Conservation (phyloP, 2,329 filamentous ascomycete genomes). For the Tolypocladium pustulatum region DNA sequence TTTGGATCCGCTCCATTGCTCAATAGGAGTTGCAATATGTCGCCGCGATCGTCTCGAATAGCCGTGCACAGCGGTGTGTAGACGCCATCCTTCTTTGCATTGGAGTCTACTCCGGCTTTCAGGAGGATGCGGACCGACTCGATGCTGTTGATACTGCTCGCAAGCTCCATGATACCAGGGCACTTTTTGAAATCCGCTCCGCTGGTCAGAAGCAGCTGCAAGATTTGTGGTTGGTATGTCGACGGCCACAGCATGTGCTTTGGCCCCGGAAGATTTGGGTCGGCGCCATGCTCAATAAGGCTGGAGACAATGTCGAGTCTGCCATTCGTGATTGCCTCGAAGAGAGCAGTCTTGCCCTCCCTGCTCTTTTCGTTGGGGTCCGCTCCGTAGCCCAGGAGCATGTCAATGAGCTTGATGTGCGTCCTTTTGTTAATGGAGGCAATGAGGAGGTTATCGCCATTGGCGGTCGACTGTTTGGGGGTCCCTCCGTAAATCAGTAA, state of each 20-base stretch:
- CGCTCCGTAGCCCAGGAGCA: constrained; percentile 49
- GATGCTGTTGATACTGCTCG: constrained; percentile 51
- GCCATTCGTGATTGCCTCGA: constrained; percentile 46
- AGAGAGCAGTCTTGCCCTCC: constrained; percentile 53
- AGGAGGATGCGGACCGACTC: constrained; percentile 49
- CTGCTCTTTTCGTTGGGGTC: constrained; percentile 48
- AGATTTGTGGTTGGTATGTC: constrained; percentile 44
- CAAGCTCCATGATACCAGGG: constrained; percentile 54
- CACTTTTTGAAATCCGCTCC: constrained; percentile 51
- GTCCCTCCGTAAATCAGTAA: constrained; percentile 53
- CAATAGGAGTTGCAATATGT: constrained; percentile 51
- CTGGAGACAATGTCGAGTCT: constrained; percentile 44
- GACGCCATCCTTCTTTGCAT: constrained; percentile 52
- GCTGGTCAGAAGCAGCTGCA: constrained; percentile 46
- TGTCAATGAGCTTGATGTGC: constrained; percentile 42
- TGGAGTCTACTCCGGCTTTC: constrained; percentile 48
- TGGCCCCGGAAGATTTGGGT: constrained; percentile 58
- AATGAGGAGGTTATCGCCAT: constrained; percentile 51
- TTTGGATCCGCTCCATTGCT: constrained; percentile 51
- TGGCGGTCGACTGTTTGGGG: constrained; percentile 38
- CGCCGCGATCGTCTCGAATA: constrained; percentile 53
- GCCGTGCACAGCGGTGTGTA: constrained; percentile 60
- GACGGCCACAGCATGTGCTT: constrained; percentile 61
- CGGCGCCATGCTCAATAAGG: constrained; percentile 45
- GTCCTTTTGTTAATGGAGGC: constrained; percentile 49